Conservation (phyloP, 1,284 basidiomycete species). For the Rhodotorula sp. region DNA sequence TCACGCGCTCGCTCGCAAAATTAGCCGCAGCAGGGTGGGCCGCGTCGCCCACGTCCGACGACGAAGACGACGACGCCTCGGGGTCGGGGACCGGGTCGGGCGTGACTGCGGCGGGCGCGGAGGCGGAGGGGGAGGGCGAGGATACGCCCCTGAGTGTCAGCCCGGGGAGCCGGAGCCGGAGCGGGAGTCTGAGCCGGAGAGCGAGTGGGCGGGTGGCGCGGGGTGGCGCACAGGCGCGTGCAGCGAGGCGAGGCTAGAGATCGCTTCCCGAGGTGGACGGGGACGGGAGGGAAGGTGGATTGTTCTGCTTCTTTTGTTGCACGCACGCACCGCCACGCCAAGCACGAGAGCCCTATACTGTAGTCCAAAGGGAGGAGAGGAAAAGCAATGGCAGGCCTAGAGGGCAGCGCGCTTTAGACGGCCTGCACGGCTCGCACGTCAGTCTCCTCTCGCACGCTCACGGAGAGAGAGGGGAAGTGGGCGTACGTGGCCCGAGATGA, state of each 20-base stretch:
- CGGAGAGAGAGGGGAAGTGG: too few species aligned
- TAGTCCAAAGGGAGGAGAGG: too few species aligned
- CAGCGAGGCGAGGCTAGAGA: too few species aligned
- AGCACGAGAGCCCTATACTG: too few species aligned
- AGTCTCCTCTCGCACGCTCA: background rate
- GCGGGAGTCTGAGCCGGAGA: conserved; percentile 1
- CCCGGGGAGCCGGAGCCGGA: conserved; percentile 9
- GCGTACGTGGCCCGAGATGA: conserved; percentile 34
- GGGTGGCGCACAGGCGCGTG: too few species aligned
- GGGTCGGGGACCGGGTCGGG: background rate
- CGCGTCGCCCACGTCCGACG: background rate
- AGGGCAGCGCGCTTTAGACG: conserved; percentile 7
- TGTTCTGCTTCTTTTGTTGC: too few species aligned
- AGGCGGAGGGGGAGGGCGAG: conserved; percentile 1
- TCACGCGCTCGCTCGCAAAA: conserved; percentile 18
- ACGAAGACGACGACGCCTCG: background rate
- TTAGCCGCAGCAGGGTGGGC: conserved; percentile 1
- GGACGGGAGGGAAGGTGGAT: too few species aligned
- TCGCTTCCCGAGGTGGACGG: too few species aligned
- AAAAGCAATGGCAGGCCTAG: background rate
- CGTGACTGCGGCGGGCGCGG: background rate
- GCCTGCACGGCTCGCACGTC: conserved; percentile 5
- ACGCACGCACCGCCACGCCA: too few species aligned
- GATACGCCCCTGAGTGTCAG: conserved; percentile 10
- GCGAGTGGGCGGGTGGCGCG: background rate